phyloP scores from a whole-genome alignment of 73 alveolate species.

The Tetrahymena malaccensis region DNA sequence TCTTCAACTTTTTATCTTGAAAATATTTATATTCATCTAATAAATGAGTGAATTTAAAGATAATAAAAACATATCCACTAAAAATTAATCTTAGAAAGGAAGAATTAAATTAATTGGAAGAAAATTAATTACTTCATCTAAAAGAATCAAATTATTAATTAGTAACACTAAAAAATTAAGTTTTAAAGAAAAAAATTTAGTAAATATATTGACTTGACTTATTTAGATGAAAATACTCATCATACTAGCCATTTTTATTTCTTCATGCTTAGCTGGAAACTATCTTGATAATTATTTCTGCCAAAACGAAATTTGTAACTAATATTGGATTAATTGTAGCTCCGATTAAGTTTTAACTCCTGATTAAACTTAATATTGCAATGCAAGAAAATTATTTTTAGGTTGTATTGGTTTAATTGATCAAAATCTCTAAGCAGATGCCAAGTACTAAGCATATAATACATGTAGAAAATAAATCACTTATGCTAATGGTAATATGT shows the following conservation, averaged over 20 bases:
- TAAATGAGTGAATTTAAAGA: background rate
- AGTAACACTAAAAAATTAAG: too few relatives aligned
- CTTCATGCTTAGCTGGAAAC: background rate
- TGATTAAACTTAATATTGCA: background rate
- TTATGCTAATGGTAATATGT: background rate
- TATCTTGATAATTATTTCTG: background rate
- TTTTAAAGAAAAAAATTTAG: too few relatives aligned
- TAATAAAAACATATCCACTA: background rate
- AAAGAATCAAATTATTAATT: background rate
- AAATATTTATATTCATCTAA: background rate
- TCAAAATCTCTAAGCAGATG: background rate
- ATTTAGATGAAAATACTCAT: background rate
- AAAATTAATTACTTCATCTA: background rate
- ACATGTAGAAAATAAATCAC: background rate
- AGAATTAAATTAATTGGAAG: background rate
- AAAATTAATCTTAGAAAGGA: too few relatives aligned
- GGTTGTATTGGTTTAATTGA: background rate
- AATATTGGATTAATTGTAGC: background rate
- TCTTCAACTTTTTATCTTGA: too few relatives aligned
- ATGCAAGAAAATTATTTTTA: background rate
- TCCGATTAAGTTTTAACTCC: background rate
- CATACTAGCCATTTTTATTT: background rate
- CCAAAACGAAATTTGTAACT: background rate
- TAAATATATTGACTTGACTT: background rate
- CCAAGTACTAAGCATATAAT: background rate